These are phyloP conservation scores for Rosa persica DNA, from an alignment of 306 rosid genomes.

Conservation along the genomic window DNA sequence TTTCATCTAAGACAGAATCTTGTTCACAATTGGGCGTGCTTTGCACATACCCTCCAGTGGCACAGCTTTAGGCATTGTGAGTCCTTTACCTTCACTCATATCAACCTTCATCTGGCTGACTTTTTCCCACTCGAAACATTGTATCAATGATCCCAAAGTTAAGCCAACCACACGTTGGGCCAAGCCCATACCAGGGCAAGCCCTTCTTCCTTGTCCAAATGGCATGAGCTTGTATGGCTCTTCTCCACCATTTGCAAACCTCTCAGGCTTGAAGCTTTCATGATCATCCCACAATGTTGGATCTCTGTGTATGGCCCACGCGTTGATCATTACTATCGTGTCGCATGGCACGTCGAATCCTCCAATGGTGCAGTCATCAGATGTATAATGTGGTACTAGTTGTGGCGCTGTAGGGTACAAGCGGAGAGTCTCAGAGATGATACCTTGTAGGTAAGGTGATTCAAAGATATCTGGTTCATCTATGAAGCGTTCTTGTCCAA, in stretches of 20 bases:
- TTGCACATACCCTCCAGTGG: constrained; percentile 55
- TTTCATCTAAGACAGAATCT: neutral
- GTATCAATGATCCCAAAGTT: constrained; percentile 13
- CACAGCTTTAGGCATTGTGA: constrained; percentile 33
- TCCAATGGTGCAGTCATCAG: constrained; percentile 27
- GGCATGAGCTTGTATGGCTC: constrained; percentile 3
- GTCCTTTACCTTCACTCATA: constrained; percentile 37
- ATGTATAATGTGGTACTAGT: constrained; percentile 34
- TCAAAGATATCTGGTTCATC: constrained; percentile 5
- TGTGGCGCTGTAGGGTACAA: constrained; percentile 29
- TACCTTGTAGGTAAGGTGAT: constrained; percentile 18
- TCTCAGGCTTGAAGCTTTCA: constrained; percentile 12
- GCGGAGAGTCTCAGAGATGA: constrained; percentile 24
- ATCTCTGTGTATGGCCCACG: constrained; percentile 47
- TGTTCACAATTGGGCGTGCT: constrained; percentile 24
- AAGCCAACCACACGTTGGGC: neutral
- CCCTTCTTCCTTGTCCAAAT: constrained; percentile 12
- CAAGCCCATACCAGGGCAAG: neutral
- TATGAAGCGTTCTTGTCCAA: neutral
- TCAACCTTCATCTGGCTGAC: constrained; percentile 27
- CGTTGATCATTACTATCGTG: constrained; percentile 36
- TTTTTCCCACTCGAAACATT: constrained; percentile 25
- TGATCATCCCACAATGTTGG: constrained; percentile 31
- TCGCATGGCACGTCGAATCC: constrained; percentile 40
- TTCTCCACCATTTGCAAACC: neutral